Base-by-base conservation (phyloP, 2,329 filamentous ascomycete species). In the Nigrograna mackinnonii region DNA sequence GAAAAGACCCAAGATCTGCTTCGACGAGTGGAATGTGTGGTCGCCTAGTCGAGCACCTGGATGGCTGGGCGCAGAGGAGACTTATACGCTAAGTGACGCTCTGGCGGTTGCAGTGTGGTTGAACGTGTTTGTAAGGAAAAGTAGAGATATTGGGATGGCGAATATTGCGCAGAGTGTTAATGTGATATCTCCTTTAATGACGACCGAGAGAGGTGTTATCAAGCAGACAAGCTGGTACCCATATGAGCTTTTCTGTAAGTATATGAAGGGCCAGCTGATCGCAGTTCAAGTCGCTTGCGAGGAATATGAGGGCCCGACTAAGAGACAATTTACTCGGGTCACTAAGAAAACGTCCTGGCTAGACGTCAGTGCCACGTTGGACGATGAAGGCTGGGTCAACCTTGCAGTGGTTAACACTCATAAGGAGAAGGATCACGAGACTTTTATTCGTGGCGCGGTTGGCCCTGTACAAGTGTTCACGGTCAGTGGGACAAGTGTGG, bases 21-120 rank as follows among this genome's bases (percentile, higher is more conserved):
- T 89, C 60, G 86, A 89, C 62, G 86, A 89, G 66, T 89, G 86
- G 86, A 89, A 89, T 62, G 85, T 89, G 16, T 89, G 86, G 86
- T 84, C 87, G 54, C 83, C 84, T 1, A 73, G 75, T 44, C 79
- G 85, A 9, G 85, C 85, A 0, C 83, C 83, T 0, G 86, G 86
- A 19, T 80, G 84, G 54, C 64, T 78, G 46, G 86, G 86, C 13
- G 86, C 83, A 6, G 86, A 89, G 68, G 85, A 89, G 63, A 52
- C 42, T 30, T 57, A 89, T 70, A 87, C 82, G 0, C 76, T 89
- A 12, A 87, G 83, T 0, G 86, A 89, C 52, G 84, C 84, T 2
- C 73, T 89, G n/a, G 86, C 84, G 17, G 85, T 89, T 1, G 82
- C 77, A 2, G 76, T 85, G 17, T 89, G 83, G 82, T 74, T 89